These are phyloP conservation scores for Aspergillus pseudoterreus DNA, from an alignment of 2,329 filamentous ascomycete genomes.

Conservation along the genomic window DNA sequence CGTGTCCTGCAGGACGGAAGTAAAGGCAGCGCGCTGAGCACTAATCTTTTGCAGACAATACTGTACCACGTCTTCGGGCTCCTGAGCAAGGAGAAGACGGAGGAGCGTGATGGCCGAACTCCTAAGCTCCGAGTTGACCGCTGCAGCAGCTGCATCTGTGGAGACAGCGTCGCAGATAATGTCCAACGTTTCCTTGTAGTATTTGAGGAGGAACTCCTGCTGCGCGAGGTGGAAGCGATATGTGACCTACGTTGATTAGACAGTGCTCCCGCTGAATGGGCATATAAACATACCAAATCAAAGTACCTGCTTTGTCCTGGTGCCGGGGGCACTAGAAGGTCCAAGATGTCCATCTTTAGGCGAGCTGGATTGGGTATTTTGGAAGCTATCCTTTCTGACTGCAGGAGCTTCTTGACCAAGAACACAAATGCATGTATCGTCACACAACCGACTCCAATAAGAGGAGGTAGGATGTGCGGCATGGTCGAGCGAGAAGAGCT, in stretches of 20 bases:
- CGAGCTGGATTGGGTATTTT: conserved; percentile 24
- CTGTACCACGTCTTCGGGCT: conserved; percentile 25
- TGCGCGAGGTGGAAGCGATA: conserved; percentile 40
- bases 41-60: conserved; percentile 28
- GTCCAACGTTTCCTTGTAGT: conserved; percentile 30
- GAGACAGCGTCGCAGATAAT: conserved; percentile 30
- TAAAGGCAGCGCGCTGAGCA: conserved; percentile 23
- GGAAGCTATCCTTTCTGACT: conserved; percentile 17
- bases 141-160: conserved; percentile 11
- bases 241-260: conserved; percentile 23
- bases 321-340: conserved; percentile 25
- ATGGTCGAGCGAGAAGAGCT: conserved; percentile 31
- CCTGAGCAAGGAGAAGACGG: conserved; percentile 31
- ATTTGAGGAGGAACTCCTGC: conserved; percentile 36
- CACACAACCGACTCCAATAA: conserved; percentile 45
- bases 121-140: conserved; percentile 10
- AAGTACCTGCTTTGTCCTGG: conserved; percentile 12
- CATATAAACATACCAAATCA: conserved; percentile 29
- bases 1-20: conserved; percentile 26
- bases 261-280: not conserved
- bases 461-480: conserved; percentile 32
- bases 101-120: conserved; percentile 27
- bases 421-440: conserved; percentile 39
- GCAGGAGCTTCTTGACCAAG: conserved; percentile 30
- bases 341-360: conserved; percentile 29